These are phyloP conservation scores for Microbotryum scabiosae DNA, from an alignment of 1,284 basidiomycete species.

Conservation along the genomic window DNA sequence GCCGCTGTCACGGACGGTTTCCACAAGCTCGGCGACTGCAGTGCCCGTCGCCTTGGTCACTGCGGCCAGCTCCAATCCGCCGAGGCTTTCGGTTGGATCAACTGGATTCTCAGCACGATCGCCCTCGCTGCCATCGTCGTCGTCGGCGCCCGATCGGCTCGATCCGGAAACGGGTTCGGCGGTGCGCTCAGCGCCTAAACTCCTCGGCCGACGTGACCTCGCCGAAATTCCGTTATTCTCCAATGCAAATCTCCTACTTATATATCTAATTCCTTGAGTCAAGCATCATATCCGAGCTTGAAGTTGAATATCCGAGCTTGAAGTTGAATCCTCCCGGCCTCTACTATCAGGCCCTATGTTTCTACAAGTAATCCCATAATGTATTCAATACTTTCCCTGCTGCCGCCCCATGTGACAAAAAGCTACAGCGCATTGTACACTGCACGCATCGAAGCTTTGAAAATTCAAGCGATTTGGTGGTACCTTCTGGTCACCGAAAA, in stretches of 20 bases:
- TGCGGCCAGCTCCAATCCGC: constrained; percentile 30
- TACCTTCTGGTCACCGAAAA: too few species aligned
- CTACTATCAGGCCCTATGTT: too few species aligned
- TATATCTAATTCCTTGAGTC: too few species aligned
- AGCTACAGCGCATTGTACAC: too few species aligned
- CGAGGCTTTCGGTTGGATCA: constrained; percentile 33
- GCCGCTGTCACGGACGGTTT: constrained; percentile 21
- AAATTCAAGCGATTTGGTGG: too few species aligned
- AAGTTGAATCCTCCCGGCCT: not conserved
- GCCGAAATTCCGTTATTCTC: too few species aligned
- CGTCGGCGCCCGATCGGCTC: constrained; percentile 24
- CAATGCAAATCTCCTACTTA: too few species aligned
- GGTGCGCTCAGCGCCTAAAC: constrained; percentile 18
- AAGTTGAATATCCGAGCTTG: not conserved
- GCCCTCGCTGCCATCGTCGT: constrained; percentile 23
- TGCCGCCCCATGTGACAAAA: too few species aligned
- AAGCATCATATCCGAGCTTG: too few species aligned
- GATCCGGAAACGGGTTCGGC: constrained; percentile 33
- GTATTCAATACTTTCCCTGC: too few species aligned
- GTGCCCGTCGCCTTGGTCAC: constrained; percentile 13
- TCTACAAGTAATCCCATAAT: too few species aligned
- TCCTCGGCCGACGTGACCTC: not conserved
- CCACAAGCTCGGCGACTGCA: constrained; percentile 20
- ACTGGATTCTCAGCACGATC: constrained; percentile 31
- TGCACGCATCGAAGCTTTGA: too few species aligned